Percentiles rank a stretch among this genome's conserved stretches.
These are phyloP conservation scores for Xerocomus brunneocitrinus DNA, from an alignment of 768 basidiomycete species.

Conservation along the genomic window DNA sequence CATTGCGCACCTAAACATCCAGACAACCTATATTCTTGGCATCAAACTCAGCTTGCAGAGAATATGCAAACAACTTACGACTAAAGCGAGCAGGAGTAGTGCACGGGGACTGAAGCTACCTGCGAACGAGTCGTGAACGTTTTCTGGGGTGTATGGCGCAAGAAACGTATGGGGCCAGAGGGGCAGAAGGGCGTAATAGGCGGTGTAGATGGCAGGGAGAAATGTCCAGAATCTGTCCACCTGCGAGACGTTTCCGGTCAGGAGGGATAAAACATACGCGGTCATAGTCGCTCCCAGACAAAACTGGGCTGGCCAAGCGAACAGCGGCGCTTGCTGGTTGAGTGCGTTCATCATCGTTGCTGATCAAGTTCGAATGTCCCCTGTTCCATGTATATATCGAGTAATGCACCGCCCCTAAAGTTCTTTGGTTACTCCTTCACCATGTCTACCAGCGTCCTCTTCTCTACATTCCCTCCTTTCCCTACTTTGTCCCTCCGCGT, in stretches of 20 bases:
- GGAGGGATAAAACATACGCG: slow-evolving; percentile 56
- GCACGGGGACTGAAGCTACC: slow-evolving; percentile 66
- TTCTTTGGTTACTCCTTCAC: neutral
- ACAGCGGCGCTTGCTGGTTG: slow-evolving; percentile 28
- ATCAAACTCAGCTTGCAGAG: neutral
- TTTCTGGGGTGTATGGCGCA: slow-evolving; percentile 53
- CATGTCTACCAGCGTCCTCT: slow-evolving; percentile 51
- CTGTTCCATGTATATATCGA: neutral
- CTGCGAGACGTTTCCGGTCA: slow-evolving; percentile 80
- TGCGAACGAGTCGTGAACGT: slow-evolving; percentile 30
- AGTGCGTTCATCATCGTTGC: slow-evolving; percentile 13
- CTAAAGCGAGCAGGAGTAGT: slow-evolving; percentile 66
- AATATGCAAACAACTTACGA: slow-evolving; percentile 36
- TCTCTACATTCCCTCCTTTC: slow-evolving; percentile 61
- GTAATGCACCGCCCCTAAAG: neutral
- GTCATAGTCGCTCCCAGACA: slow-evolving; percentile 44
- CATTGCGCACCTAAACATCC: slow-evolving; percentile 55
- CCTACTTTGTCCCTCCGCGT: slow-evolving; percentile 48
- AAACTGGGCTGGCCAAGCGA: slow-evolving; percentile 62
- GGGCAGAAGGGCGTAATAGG: slow-evolving; percentile 77
- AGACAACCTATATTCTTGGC: slow-evolving; percentile 33
- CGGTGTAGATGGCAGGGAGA: slow-evolving; percentile 75
- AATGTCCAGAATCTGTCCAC: slow-evolving; percentile 84
- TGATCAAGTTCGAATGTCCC: neutral
- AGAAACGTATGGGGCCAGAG: slow-evolving; percentile 45